phyloP scores from a whole-genome alignment of 2,329 filamentous ascomycete genomes.

The Grosmannia huntii region DNA sequence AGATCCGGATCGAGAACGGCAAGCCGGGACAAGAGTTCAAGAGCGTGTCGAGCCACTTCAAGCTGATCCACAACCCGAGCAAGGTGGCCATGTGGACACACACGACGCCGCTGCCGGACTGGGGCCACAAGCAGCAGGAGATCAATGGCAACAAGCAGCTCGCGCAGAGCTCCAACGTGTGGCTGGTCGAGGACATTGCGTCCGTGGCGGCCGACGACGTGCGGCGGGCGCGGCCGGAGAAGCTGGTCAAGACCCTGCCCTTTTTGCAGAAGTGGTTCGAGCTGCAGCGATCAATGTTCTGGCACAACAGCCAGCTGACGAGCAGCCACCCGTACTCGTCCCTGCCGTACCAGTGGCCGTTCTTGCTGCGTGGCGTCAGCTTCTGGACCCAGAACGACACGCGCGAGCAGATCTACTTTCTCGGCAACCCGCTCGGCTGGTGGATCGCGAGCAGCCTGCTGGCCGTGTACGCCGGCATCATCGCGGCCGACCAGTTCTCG shows the following conservation, averaged over 20 bases:
- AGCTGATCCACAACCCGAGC: constrained; percentile 84
- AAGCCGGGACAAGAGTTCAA: constrained; percentile 77
- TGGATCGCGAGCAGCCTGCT: constrained; percentile 89
- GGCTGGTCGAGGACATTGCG: constrained; percentile 87
- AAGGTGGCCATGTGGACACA: constrained; percentile 99
- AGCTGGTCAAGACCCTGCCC: constrained; percentile 68
- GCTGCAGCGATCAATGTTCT: constrained; percentile 96
- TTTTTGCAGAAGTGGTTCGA: constrained; percentile 95
- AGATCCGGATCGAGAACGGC: constrained; percentile 77
- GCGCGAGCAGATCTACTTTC: constrained; percentile 93
- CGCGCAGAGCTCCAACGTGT: constrained; percentile 78
- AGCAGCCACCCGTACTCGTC: constrained; percentile 94
- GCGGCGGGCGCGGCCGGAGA: constrained; percentile 62
- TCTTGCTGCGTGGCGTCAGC: constrained; percentile 90
- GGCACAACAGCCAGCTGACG: constrained; percentile 96
- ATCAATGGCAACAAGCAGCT: constrained; percentile 99
- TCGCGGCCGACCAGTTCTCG: constrained; percentile 86
- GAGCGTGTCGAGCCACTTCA: constrained; percentile 86
- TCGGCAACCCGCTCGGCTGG: constrained; percentile 94
- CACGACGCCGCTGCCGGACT: constrained; percentile 86
- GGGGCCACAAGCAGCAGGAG: constrained; percentile 94
- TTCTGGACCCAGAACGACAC: constrained; percentile 99
- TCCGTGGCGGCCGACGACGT: constrained; percentile 58
- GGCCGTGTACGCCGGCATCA: constrained; percentile 84
- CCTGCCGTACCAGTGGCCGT: constrained; percentile 93